Percentiles rank a stretch among this genome's conserved stretches.
phyloP scores from a whole-genome alignment of 257 asterid genomes.

The Nicotiana benthamiana region DNA sequence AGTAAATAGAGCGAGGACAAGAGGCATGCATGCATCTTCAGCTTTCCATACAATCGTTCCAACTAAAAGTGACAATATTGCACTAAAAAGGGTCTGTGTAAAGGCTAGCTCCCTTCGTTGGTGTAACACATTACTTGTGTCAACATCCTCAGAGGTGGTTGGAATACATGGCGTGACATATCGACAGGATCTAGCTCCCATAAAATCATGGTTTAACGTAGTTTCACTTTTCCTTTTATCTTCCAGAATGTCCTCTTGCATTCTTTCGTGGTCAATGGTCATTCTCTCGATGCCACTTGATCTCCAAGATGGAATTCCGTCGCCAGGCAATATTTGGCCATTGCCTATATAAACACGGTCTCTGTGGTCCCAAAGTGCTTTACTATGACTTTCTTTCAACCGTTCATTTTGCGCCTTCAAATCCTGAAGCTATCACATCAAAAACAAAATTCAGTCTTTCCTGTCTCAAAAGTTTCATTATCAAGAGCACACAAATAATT shows the following conservation, averaged over 20 bases:
- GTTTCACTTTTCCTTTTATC: constrained; percentile 4
- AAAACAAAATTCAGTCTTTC: background rate
- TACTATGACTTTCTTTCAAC: constrained; percentile 35
- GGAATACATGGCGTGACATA: background rate
- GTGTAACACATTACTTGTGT: constrained; percentile 2
- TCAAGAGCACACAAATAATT: background rate
- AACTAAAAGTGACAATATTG: constrained; percentile 40
- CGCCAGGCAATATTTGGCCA: background rate
- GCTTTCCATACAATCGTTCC: constrained; percentile 59
- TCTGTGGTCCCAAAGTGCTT: constrained; percentile 16
- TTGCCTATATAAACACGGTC: background rate
- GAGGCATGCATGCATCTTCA: constrained; percentile 58
- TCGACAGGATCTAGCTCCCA: constrained; percentile 2
- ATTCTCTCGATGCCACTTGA: background rate
- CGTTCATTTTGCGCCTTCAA: constrained; percentile 35
- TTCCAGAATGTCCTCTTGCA: background rate
- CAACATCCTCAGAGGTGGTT: background rate
- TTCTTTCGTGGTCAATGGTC: background rate
- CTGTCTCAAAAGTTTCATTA: background rate
- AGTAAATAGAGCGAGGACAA: constrained; percentile 42
- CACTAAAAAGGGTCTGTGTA: constrained; percentile 48
- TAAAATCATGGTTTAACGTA: background rate
- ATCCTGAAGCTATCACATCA: constrained; percentile 36
- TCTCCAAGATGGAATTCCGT: background rate
- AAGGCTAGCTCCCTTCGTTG: constrained; percentile 36